phyloP scores from a whole-genome alignment of 768 basidiomycete species.

The Cystobasidium onofrii region DNA sequence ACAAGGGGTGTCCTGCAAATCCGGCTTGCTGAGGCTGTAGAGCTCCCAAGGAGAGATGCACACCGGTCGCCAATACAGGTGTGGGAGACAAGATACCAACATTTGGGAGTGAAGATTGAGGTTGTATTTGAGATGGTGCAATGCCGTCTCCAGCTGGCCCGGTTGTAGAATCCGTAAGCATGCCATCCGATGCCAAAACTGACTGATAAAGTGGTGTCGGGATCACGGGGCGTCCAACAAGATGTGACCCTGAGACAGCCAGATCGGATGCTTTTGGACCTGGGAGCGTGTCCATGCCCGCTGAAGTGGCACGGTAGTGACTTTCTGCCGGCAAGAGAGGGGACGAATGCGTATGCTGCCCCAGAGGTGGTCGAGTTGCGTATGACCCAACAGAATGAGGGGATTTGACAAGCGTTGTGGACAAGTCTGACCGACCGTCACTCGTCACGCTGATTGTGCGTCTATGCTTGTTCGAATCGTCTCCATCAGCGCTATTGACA shows the following conservation, averaged over 20 bases:
- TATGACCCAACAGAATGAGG: background rate
- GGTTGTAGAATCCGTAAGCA: background rate
- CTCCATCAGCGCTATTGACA: slow-evolving; percentile 23
- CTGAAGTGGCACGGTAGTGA: slow-evolving; percentile 5
- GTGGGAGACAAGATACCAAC: background rate
- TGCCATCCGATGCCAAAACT: slow-evolving; percentile 4
- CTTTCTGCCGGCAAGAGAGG: slow-evolving; percentile 19
- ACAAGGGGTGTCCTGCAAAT: background rate
- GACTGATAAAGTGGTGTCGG: slow-evolving; percentile 17
- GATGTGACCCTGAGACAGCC: slow-evolving; percentile 19
- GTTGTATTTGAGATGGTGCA: background rate
- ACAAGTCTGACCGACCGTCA: background rate
- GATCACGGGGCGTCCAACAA: slow-evolving; percentile 7
- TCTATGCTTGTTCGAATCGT: slow-evolving; percentile 30
- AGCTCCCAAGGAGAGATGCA: background rate
- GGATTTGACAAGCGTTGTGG: slow-evolving; percentile 2
- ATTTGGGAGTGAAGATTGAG: background rate
- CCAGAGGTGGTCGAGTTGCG: background rate
- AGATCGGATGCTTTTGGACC: slow-evolving; percentile 18
- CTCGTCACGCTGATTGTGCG: slow-evolving; percentile 12
- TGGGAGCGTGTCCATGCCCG: slow-evolving; percentile 9
- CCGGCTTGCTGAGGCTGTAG: background rate
- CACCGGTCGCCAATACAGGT: background rate
- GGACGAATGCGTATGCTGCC: slow-evolving; percentile 25
- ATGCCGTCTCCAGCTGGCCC: background rate